Evolutionary conservation across 2,329 filamentous ascomycete species (phyloP).

Genomic region (Dichotomopilus funicola): DNA sequence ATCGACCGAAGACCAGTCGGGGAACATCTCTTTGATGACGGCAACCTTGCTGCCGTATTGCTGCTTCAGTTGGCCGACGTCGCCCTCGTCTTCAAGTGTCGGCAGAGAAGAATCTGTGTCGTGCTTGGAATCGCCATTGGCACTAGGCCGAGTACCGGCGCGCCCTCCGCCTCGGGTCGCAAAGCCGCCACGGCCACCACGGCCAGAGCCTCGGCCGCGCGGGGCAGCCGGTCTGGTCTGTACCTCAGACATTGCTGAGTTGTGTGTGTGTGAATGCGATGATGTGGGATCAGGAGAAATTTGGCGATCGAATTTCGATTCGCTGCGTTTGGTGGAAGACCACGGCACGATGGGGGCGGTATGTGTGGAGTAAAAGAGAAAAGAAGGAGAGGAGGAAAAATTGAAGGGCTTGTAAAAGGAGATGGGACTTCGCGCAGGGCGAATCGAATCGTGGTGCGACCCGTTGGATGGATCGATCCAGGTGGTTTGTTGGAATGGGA

Average conservation of each 20-base stretch:
- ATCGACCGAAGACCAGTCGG: slow-evolving; percentile 92
- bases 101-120: slow-evolving; percentile 53
- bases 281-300: slow-evolving; percentile 25
- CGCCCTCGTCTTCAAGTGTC: slow-evolving; percentile 72
- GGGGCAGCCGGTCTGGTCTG: slow-evolving; percentile 74
- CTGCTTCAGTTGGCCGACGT: slow-evolving; percentile 87
- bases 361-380: background rate
- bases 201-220: slow-evolving; percentile 84
- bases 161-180: slow-evolving; percentile 65
- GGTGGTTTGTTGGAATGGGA: slow-evolving; percentile 15
- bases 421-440: slow-evolving; percentile 18
- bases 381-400: slow-evolving; percentile 1
- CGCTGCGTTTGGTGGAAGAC: slow-evolving; percentile 19
- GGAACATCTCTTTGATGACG: slow-evolving; percentile 86
- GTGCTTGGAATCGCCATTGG: slow-evolving; percentile 64
- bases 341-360: slow-evolving; percentile 16
- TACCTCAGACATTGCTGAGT: slow-evolving; percentile 81
- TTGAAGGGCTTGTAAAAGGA: slow-evolving; percentile 8
- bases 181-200: slow-evolving; percentile 76
- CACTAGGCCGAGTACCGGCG: slow-evolving; percentile 40
- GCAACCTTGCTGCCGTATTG: slow-evolving; percentile 73
- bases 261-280: slow-evolving; percentile 26
- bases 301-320: slow-evolving; percentile 24
- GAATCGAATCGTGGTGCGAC: slow-evolving; percentile 23
- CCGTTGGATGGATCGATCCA: slow-evolving; percentile 24